Conservation (phyloP, 2,329 filamentous ascomycete species). For the Trichoderma sp. region DNA sequence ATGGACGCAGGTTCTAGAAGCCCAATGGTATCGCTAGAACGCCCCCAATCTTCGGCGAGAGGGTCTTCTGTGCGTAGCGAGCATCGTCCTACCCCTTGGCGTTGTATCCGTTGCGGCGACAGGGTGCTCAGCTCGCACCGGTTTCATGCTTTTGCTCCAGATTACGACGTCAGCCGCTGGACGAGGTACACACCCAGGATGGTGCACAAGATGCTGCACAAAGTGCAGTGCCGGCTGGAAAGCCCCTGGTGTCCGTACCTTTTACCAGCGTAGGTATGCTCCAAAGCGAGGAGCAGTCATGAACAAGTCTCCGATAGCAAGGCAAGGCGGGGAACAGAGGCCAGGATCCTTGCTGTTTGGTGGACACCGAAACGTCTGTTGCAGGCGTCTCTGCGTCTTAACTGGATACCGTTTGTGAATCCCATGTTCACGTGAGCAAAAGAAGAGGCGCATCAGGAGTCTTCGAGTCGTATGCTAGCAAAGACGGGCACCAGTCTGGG, state of each 20-base stretch:
- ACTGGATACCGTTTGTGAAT: constrained; percentile 17
- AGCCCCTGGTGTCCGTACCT: neutral
- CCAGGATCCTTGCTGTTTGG: constrained; percentile 18
- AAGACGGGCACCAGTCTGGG: neutral
- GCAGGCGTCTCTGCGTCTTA: constrained; percentile 14
- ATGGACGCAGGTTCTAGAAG: neutral
- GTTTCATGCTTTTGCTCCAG: constrained; percentile 3
- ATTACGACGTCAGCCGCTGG: constrained; percentile 4
- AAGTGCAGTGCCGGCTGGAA: neutral
- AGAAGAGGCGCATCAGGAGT: constrained; percentile 5
- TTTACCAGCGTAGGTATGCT: neutral
- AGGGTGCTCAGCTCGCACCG: neutral
- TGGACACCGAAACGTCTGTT: constrained; percentile 7
- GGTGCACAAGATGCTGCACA: constrained; percentile 6
- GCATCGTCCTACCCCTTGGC: neutral
- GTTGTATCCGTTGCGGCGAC: neutral
- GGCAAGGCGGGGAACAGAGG: constrained; percentile 15
- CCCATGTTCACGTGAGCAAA: constrained; percentile 7
- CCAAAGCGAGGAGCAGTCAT: constrained; percentile 9
- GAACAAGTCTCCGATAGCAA: constrained; percentile 17
- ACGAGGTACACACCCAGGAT: neutral
- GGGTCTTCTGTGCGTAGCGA: neutral
- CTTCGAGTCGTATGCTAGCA: constrained; percentile 1
- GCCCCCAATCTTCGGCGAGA: neutral
- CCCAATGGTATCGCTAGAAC: neutral